Base-by-base conservation (phyloP, 2,329 filamentous ascomycete genomes). In the Cryphonectria japonica region DNA sequence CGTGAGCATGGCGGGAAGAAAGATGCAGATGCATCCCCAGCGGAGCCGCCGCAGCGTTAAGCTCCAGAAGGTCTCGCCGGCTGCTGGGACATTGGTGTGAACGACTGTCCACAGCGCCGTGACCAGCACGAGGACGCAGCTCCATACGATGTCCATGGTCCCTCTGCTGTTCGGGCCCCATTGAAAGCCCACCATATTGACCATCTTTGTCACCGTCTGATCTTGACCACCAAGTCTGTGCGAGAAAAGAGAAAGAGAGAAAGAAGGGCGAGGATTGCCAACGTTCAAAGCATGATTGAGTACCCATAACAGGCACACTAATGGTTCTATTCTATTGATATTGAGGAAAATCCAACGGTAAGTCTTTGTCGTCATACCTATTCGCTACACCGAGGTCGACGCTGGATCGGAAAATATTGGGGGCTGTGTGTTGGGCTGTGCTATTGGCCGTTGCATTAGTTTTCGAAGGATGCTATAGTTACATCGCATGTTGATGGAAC, bases 91-190 rank as follows among this genome's bases (percentile, higher is more conserved):
- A 63, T 72, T 72, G 50, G 60, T 22, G 54, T 69, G 67, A 7
- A 72, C 16, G 11, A 69, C 62, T 5, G 70, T 72, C 61, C 67
- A 72, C 22, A 67, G 50, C 46, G 46, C 43, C 7, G 41, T 67
- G 41, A 72, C n/a, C 7, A 72, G 34, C 46, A 69, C 67, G n/a
- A 69, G 41, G n/a, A 72, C 7, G 22, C 61, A 66, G 62, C 46
- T 69, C 60, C 52, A 72, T n/a, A 67, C 50, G 26, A 69, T 67
- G 41, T 72, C 70, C 14, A 66, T 61, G 22, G 70, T 52, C 6
- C 70, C 67, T 32, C 67, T 43, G 34, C 50, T 22, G 41, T 72
- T 63, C 2, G 70, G 67, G 14, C 26, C 26, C 57, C 29, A 60
- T 22, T 22, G 16, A 22, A 46, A 46, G 43, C 43, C 43, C 43